Conservation (phyloP, 768 basidiomycete genomes). For the Calvatia gigantea region DNA sequence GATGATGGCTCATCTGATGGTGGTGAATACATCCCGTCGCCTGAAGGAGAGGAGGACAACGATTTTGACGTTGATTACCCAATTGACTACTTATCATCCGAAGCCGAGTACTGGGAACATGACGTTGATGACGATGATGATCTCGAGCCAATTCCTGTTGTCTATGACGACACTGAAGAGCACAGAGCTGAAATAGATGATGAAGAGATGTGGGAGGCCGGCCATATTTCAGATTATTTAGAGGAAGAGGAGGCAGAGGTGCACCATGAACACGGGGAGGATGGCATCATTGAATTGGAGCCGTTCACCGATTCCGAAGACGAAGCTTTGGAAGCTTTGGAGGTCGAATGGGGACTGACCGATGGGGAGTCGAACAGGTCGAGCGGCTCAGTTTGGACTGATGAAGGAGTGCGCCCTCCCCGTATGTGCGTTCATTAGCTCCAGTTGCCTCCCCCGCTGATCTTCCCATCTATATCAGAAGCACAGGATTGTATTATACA, state of each 20-base stretch:
- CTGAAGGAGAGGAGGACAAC: slow-evolving; percentile 50
- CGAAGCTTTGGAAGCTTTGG: slow-evolving; percentile 14
- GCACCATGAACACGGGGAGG: neutral
- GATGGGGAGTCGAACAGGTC: slow-evolving; percentile 33
- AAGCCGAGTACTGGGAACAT: slow-evolving; percentile 11
- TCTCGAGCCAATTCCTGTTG: neutral
- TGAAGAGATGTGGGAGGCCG: slow-evolving; percentile 21
- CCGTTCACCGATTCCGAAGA: slow-evolving; percentile 14
- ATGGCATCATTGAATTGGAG: neutral
- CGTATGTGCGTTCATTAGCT: neutral
- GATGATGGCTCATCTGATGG: slow-evolving; percentile 68
- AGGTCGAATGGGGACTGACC: slow-evolving; percentile 37
- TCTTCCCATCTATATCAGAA: neutral
- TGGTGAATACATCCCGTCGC: slow-evolving; percentile 60
- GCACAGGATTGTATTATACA: neutral
- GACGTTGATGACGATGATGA: slow-evolving; percentile 14
- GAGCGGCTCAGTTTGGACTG: neutral
- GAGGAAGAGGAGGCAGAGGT: slow-evolving; percentile 24
- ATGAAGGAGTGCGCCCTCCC: neutral
- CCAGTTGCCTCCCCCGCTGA: neutral
- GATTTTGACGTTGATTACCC: slow-evolving; percentile 36
- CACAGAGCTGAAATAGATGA: slow-evolving; percentile 18
- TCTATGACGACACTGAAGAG: slow-evolving; percentile 7
- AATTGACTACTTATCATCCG: neutral
- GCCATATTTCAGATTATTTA: slow-evolving; percentile 17